phyloP scores from a whole-genome alignment of 192 early-diverging fungal species.

The Rhizophagus prolifer region DNA sequence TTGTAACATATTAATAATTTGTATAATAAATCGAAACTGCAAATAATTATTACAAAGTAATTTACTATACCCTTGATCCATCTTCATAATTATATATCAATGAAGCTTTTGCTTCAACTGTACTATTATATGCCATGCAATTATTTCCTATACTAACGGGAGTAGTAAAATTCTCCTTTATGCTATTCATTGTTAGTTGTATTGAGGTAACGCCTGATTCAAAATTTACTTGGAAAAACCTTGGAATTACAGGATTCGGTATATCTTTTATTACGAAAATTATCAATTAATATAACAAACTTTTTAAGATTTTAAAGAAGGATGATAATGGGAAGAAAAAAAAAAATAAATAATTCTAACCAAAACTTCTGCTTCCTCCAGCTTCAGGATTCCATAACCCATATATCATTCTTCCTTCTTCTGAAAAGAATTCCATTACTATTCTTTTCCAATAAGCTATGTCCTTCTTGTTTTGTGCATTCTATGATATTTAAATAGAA shows the following conservation, averaged over 20 bases:
- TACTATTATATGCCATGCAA: background rate
- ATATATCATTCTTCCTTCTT: conserved; percentile 5
- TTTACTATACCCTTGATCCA: conserved; percentile 12
- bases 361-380: background rate
- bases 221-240: conserved; percentile 20
- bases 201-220: conserved; percentile 9
- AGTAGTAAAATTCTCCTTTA: background rate
- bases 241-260: conserved; percentile 9
- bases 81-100: conserved; percentile 21
- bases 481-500: background rate
- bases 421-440: conserved; percentile 10
- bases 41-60: background rate
- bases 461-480: background rate
- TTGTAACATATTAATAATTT: background rate
- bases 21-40: background rate
- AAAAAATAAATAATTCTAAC: background rate
- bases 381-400: background rate
- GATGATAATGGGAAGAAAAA: background rate
- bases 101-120: conserved; percentile 6
- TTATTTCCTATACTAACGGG: background rate
- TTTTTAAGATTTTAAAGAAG: background rate
- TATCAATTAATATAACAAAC: background rate
- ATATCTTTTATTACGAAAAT: background rate
- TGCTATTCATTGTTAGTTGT: background rate
- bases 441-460: background rate